Percentiles rank a stretch among this genome's conserved stretches.
These are phyloP conservation scores for Colletotrichum sp. DNA, from an alignment of 2,329 filamentous ascomycete genomes.

Conservation along the genomic window DNA sequence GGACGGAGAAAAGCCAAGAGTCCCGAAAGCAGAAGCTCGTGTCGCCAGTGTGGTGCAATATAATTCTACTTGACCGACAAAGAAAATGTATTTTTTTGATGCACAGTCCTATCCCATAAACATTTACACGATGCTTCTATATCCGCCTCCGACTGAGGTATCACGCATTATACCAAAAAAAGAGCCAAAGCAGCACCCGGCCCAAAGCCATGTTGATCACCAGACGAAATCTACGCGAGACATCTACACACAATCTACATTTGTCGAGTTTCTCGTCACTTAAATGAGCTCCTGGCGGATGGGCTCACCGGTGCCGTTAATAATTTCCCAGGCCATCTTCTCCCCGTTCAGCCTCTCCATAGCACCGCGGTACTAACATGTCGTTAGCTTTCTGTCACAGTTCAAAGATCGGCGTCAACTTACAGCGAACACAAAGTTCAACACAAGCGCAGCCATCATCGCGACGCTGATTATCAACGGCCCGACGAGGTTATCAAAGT, in stretches of 20 bases:
- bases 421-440: constrained; percentile 92
- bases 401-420: constrained; percentile 26
- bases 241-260: neutral
- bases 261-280: neutral
- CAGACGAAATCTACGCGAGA: neutral
- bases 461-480: constrained; percentile 84
- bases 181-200: neutral
- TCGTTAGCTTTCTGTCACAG: neutral
- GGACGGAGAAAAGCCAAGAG: neutral
- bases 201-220: neutral
- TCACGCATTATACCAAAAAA: neutral
- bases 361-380: constrained; percentile 12
- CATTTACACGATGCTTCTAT: neutral
- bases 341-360: constrained; percentile 8
- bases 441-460: constrained; percentile 75
- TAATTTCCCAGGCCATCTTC: neutral
- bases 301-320: neutral
- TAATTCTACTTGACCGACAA: neutral
- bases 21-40: neutral
- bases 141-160: neutral
- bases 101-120: neutral
- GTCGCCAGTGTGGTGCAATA: neutral
- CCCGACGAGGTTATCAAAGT: constrained; percentile 89
- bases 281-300: constrained; percentile 35
- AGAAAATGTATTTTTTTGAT: neutral